These are phyloP conservation scores for Neoascochyta sp. DNA, from an alignment of 2,329 filamentous ascomycete genomes.

Conservation along the genomic window DNA sequence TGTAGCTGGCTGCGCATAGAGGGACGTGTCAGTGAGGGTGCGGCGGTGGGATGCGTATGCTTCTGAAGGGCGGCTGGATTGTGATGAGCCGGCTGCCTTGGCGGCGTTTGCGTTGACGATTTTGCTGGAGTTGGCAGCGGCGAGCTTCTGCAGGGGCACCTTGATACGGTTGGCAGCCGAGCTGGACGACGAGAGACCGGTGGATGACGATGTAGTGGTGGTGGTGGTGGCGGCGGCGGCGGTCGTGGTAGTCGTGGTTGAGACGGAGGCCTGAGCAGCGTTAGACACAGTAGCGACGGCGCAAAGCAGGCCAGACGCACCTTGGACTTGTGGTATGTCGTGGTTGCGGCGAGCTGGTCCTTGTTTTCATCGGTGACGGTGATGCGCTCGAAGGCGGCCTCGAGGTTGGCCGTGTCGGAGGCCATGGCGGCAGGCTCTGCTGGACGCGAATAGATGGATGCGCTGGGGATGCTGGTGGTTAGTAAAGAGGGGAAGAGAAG, in stretches of 20 bases:
- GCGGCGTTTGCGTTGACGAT: constrained; percentile 44
- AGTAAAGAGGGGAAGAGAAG: constrained; percentile 4
- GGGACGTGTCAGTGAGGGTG: constrained; percentile 49
- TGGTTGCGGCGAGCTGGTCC: constrained; percentile 52
- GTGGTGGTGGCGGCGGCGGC: constrained; percentile 16
- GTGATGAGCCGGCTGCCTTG: constrained; percentile 60
- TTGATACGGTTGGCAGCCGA: constrained; percentile 63
- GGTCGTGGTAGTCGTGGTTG: too few species aligned
- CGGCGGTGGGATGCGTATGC: constrained; percentile 38
- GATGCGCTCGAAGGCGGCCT: constrained; percentile 85
- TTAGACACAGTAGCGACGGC: constrained; percentile 14
- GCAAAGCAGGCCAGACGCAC: constrained; percentile 46
- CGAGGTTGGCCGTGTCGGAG: constrained; percentile 69
- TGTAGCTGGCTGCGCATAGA: constrained; percentile 36
- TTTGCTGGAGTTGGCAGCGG: constrained; percentile 66
- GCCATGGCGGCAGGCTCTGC: constrained; percentile 54
- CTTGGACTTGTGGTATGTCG: constrained; percentile 71
- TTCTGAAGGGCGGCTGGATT: constrained; percentile 49
- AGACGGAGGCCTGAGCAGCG: constrained; percentile 43
- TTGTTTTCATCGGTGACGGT: constrained; percentile 85
- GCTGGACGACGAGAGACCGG: constrained; percentile 46
- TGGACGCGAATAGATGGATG: too few species aligned
- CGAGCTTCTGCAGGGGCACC: constrained; percentile 72
- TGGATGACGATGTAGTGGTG: constrained; percentile 43
- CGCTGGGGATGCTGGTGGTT: constrained; percentile 7